Evolutionary conservation across 345 rosid species (phyloP).

Genomic region (Iberis pinnata): DNA sequence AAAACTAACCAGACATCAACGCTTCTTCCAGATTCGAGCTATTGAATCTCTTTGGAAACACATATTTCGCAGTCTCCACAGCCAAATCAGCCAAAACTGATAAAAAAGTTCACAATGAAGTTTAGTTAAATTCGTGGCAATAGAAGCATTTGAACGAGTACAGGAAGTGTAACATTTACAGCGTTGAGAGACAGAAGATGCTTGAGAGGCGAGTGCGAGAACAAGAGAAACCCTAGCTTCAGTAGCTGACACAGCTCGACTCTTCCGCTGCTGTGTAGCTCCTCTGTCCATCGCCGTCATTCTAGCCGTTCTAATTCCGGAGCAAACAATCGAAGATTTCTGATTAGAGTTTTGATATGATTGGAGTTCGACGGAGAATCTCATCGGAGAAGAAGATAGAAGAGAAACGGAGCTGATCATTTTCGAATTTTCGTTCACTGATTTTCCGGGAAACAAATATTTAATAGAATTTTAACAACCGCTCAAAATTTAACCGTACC

Average conservation of each 20-base stretch:
- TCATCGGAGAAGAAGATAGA: constrained; percentile 23
- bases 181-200: constrained; percentile 57
- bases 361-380: constrained; percentile 6
- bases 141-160: background rate
- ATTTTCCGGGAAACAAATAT: background rate
- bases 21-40: constrained; percentile 75
- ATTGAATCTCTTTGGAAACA: constrained; percentile 68
- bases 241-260: constrained; percentile 43
- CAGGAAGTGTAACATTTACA: constrained; percentile 43
- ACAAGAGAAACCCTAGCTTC: constrained; percentile 79
- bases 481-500: background rate
- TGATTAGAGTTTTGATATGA: constrained; percentile 1
- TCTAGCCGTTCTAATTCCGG: constrained; percentile 23
- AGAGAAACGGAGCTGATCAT: constrained; percentile 24
- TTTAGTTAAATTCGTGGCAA: background rate
- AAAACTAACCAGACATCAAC: constrained; percentile 58
- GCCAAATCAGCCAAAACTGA: constrained; percentile 67
- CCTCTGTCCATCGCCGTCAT: constrained; percentile 31
- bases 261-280: constrained; percentile 30
- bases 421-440: background rate
- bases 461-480: background rate
- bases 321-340: constrained; percentile 18
- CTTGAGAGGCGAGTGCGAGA: constrained; percentile 73
- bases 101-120: background rate
- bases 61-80: constrained; percentile 60